Conservation (phyloP, 495 filamentous ascomycete genomes). For the Coniosporium apollinis region DNA sequence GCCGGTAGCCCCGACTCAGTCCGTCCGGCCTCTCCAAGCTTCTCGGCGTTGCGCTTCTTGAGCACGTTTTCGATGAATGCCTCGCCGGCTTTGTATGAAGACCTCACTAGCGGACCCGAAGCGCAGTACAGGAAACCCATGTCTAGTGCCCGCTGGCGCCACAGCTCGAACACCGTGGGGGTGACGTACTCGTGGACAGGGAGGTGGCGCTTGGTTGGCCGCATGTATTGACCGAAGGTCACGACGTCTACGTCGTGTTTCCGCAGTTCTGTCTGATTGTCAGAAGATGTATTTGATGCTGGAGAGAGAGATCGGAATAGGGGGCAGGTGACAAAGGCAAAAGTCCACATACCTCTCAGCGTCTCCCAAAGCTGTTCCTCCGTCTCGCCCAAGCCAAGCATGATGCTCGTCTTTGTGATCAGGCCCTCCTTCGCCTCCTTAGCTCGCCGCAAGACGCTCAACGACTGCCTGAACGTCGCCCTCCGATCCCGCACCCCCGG, state of each 20-base stretch:
- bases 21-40: too few relatives aligned
- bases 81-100: slow-evolving; percentile 93
- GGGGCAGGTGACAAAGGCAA: too few relatives aligned
- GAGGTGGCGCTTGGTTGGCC: slow-evolving; percentile 94
- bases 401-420: slow-evolving; percentile 94
- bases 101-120: slow-evolving; percentile 79
- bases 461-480: slow-evolving; percentile 73
- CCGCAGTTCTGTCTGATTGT: slow-evolving; percentile 44
- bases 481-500: slow-evolving; percentile 79
- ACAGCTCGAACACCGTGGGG: slow-evolving; percentile 75
- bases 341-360: slow-evolving; percentile 43
- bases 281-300: background rate
- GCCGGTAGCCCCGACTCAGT: too few relatives aligned
- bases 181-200: slow-evolving; percentile 88
- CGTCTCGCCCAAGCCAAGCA: slow-evolving; percentile 88
- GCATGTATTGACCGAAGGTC: slow-evolving; percentile 98
- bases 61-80: slow-evolving; percentile 97
- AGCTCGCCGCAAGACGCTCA: slow-evolving; percentile 63
- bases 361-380: slow-evolving; percentile 77
- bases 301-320: too few relatives aligned
- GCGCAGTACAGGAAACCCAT: slow-evolving; percentile 96
- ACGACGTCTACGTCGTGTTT: slow-evolving; percentile 76
- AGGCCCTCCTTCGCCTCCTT: slow-evolving; percentile 59
- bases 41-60: too few relatives aligned
- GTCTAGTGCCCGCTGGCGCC: slow-evolving; percentile 77